Conservation (phyloP, 78 protist genomes). For the Protostelium mycophagum region DNA sequence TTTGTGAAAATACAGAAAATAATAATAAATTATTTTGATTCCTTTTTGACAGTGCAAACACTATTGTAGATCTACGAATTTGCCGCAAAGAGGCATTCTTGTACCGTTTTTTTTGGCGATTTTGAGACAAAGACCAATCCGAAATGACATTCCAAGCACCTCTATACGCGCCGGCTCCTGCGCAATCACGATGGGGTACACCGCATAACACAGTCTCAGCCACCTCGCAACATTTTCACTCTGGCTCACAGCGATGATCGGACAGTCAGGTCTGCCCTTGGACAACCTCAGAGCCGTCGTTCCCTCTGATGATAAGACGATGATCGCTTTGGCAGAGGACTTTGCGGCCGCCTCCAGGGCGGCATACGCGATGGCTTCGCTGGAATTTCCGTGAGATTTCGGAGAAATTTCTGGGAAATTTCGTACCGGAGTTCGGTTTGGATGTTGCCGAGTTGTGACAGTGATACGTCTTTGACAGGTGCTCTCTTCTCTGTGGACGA, state of each 20-base stretch:
- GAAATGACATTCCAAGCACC: too few species aligned
- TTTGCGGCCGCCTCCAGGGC: background rate
- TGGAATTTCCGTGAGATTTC: background rate
- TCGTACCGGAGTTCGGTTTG: background rate
- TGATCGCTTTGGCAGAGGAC: background rate
- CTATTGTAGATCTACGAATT: too few species aligned
- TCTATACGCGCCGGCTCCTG: background rate
- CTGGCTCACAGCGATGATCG: background rate
- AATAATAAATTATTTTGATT: too few species aligned
- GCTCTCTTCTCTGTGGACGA: background rate
- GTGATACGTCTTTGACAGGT: background rate
- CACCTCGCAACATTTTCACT: background rate
- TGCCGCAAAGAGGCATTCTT: too few species aligned
- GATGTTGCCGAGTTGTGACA: background rate
- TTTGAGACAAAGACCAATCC: too few species aligned
- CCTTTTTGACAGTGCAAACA: too few species aligned
- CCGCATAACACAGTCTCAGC: background rate
- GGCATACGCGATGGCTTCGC: background rate
- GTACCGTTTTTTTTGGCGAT: too few species aligned
- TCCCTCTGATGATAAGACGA: background rate
- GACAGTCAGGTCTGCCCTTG: background rate
- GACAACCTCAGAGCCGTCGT: background rate
- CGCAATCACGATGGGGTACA: background rate
- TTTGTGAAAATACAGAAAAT: too few species aligned
- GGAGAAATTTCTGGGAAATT: background rate